Conservation (phyloP, 2,329 filamentous ascomycete species). For the Cryphonectria carpinicola region DNA sequence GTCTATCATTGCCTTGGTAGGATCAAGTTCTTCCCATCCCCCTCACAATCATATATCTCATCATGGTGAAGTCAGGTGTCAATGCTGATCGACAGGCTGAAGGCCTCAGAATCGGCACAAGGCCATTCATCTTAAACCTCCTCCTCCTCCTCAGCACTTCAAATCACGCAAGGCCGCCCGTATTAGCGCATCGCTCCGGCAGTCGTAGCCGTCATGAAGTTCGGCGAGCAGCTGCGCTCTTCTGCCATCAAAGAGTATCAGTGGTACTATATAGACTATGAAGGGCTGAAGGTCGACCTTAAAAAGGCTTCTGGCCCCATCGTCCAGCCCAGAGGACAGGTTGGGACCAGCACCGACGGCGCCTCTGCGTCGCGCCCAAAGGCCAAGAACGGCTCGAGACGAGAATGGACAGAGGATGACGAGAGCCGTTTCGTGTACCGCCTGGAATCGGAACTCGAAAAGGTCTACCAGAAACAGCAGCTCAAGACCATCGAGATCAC, state of each 20-base stretch:
- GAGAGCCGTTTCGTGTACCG: constrained; percentile 85
- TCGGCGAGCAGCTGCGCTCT: constrained; percentile 94
- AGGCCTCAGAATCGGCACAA: constrained; percentile 50
- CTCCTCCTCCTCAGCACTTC: constrained; percentile 26
- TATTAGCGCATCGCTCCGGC: constrained; percentile 48
- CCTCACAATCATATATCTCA: not conserved
- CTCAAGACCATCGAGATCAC: constrained; percentile 97
- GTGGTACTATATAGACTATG: constrained; percentile 98
- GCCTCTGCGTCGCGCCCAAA: constrained; percentile 37
- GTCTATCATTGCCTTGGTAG: not conserved
- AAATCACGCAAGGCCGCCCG: constrained; percentile 36
- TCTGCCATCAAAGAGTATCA: constrained; percentile 96
- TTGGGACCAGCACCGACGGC: constrained; percentile 41
- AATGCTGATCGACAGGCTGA: constrained; percentile 56
- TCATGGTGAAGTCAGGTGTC: constrained; percentile 8
- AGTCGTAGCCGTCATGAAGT: constrained; percentile 69
- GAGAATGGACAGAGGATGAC: constrained; percentile 86
- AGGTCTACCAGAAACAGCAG: constrained; percentile 97
- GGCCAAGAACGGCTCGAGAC: constrained; percentile 50
- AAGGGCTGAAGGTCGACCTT: constrained; percentile 85
- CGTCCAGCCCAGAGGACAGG: constrained; percentile 42
- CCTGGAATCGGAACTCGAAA: constrained; percentile 91
- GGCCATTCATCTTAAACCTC: constrained; percentile 45
- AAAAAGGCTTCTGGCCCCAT: constrained; percentile 68
- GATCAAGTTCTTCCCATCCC: not conserved